Evolutionary conservation across 2,329 filamentous ascomycete species (phyloP).

Genomic region (Botryosphaeria dothidea): DNA sequence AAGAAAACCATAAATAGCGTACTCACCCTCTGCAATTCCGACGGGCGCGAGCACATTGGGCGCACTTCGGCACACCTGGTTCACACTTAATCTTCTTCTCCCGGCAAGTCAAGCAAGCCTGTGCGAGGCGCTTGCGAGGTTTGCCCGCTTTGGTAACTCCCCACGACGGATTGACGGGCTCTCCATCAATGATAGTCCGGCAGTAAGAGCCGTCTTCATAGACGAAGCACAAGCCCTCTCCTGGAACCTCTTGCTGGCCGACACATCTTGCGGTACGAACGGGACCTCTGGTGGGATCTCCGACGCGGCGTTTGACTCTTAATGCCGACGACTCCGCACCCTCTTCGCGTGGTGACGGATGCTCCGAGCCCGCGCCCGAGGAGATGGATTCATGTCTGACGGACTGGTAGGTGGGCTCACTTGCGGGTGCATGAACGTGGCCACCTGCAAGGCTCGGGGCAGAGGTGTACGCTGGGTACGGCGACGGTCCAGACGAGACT

Average conservation of each 20-base stretch:
- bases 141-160: slow-evolving; percentile 93
- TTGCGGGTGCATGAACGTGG: slow-evolving; percentile 24
- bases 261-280: slow-evolving; percentile 36
- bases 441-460: slow-evolving; percentile 24
- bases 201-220: slow-evolving; percentile 84
- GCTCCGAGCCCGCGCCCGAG: slow-evolving; percentile 28
- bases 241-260: slow-evolving; percentile 61
- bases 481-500: slow-evolving; percentile 29
- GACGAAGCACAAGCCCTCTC: slow-evolving; percentile 80
- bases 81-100: slow-evolving; percentile 99
- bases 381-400: slow-evolving; percentile 30
- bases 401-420: slow-evolving; percentile 25
- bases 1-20: neutral
- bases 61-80: slow-evolving; percentile 80
- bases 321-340: slow-evolving; percentile 31
- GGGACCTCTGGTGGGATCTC: slow-evolving; percentile 35
- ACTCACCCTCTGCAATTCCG: slow-evolving; percentile 71
- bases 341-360: slow-evolving; percentile 31
- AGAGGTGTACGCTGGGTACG: slow-evolving; percentile 22
- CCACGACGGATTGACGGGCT: slow-evolving; percentile 87
- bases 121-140: slow-evolving; percentile 84
- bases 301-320: slow-evolving; percentile 33
- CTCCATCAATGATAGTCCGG: slow-evolving; percentile 81
- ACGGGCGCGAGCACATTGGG: slow-evolving; percentile 91
- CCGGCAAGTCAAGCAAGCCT: slow-evolving; percentile 89